Base-by-base conservation (phyloP, 2,329 filamentous ascomycete species). In the Claviceps humidiphila region DNA sequence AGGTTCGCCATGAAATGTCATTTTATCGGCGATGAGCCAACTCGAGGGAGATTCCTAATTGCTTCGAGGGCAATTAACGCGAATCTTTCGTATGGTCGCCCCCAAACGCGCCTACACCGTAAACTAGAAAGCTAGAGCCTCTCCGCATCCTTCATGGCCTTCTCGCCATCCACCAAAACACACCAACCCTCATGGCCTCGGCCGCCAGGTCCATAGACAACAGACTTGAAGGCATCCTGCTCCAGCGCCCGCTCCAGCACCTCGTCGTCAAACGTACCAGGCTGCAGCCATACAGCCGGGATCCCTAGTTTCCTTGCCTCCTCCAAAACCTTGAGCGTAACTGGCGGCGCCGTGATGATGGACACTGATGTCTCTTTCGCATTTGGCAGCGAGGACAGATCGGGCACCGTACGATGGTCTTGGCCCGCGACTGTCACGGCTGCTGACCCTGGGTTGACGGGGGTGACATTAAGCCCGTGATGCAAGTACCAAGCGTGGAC, bases 401-500 rank as follows among this genome's bases (percentile, higher is more conserved):
- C 82, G 1, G 84, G 65, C 22, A 86, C 71, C 2, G 89, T 84
- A 30, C 77, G 60, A 69, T 89, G 79, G 49, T 78, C 70, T 56
- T 75, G 72, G 42, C 71, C 68, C 47, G 62, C 62, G 34, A 88
- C 79, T n/a, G 73, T 72, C 62, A 96, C 85, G 53, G 74, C 72
- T 6, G 81, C 63, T 3, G 78, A 71, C 47, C 75, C 75, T 0
- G 91, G 90, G 69, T 97, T 96, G 67, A 97, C 78, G 9, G 91
- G 89, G 1, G 82, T 89, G 4, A 84, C 88, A 7, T 85, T 81
- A 42, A 97, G 78, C 40, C 76, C 74, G 69, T 89, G 88, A 38
- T 74, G 66, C 52, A 87, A 78, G 68, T 97, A 97, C 91, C 91
- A 97, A 14, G 80, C 80, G 64, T 96, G 88, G 58, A 97, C 89